These are phyloP conservation scores for cucumber (Cucumis sativus) DNA, from an alignment of 306 rosid genomes.

Conservation along the genomic window Cucumber_9930_V3 NC_026660.2:18369501-18370000, in stretches of 20 bases:
- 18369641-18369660: constrained; percentile 35
- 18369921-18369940: constrained; percentile 59
- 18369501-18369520: neutral
- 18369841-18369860: constrained; percentile 63
- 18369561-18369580: constrained; percentile 22
- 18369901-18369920: constrained; percentile 55
- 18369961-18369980: constrained; percentile 81
- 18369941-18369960: constrained; percentile 57
- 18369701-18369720: constrained; percentile 58
- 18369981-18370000: constrained; percentile 72
- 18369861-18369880: constrained; percentile 41
- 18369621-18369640: constrained; percentile 50
- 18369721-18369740: constrained; percentile 57
- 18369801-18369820: constrained; percentile 69
- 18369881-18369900: constrained; percentile 74
- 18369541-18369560: neutral
- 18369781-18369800: constrained; percentile 73
- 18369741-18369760: constrained; percentile 72
- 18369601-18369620: constrained; percentile 78
- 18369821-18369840: constrained; percentile 48
- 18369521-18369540: neutral
- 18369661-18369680: constrained; percentile 54
- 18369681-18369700: constrained; percentile 82
- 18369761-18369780: constrained; percentile 56
- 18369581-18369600: constrained; percentile 39